Evolutionary conservation across 2,329 filamentous ascomycete genomes (phyloP).

Genomic region (Colletotrichum sp.): DNA sequence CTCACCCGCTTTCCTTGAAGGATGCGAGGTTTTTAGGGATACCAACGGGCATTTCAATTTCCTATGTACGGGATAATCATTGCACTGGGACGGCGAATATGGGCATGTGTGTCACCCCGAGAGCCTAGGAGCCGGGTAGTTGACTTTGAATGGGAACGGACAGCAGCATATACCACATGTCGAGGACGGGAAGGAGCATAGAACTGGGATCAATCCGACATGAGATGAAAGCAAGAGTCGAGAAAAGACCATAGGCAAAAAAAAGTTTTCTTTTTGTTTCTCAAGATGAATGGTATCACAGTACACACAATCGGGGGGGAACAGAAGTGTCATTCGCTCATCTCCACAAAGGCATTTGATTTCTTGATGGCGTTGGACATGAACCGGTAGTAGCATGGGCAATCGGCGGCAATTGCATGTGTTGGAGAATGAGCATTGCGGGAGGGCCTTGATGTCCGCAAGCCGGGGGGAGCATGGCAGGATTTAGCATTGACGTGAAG

Average conservation of each 20-base stretch:
- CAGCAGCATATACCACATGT: constrained; percentile 21
- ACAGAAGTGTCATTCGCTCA: neutral
- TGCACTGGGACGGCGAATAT: constrained; percentile 17
- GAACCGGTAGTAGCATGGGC: neutral
- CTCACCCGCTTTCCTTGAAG: constrained; percentile 19
- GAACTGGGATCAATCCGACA: constrained; percentile 22
- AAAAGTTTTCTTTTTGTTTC: constrained; percentile 13
- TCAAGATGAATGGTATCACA: neutral
- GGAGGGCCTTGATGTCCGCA: neutral
- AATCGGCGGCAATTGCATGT: neutral
- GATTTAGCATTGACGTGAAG: constrained; percentile 10
- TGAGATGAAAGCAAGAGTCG: constrained; percentile 16
- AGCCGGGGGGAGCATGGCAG: neutral
- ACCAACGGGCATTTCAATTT: neutral
- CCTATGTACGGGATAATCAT: constrained; percentile 2
- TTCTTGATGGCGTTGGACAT: neutral
- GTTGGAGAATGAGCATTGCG: neutral
- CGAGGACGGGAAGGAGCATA: constrained; percentile 15
- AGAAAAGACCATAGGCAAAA: constrained; percentile 22
- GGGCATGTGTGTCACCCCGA: constrained; percentile 15
- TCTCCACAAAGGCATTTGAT: neutral
- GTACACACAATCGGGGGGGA: neutral
- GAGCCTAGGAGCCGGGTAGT: constrained; percentile 16
- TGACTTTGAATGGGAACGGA: constrained; percentile 14
- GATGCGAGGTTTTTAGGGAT: constrained; percentile 13